Evolutionary conservation across 2,329 filamentous ascomycete species (phyloP).

Genomic region (Calonectria pauciramosa): DNA sequence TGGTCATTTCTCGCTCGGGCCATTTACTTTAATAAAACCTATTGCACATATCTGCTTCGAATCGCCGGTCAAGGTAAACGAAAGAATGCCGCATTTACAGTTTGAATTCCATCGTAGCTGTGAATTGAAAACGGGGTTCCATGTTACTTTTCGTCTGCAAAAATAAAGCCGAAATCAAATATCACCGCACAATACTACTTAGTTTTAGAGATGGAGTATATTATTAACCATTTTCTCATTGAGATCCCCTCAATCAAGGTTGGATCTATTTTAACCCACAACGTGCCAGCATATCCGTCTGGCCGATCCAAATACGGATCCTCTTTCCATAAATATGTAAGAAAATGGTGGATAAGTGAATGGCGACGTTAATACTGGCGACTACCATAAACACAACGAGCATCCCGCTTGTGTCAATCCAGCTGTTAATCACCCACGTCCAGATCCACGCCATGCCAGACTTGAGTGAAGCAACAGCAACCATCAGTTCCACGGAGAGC

Average conservation of each 20-base stretch:
- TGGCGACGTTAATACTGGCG: conserved; percentile 10
- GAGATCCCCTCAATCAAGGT: not conserved
- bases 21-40: no score
- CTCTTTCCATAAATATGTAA: conserved; percentile 13
- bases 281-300: conserved; percentile 15
- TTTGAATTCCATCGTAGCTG: no score
- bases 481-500: conserved; percentile 27
- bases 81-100: no score
- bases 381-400: conserved; percentile 23
- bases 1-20: no score
- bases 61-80: no score
- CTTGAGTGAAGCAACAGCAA: conserved; percentile 20
- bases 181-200: no score
- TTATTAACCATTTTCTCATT: not conserved
- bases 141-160: no score
- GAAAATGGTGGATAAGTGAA: conserved; percentile 7
- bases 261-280: conserved; percentile 12
- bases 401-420: conserved; percentile 14
- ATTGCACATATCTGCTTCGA: no score
- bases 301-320: conserved; percentile 18
- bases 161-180: no score
- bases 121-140: no score
- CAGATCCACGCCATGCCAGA: conserved; percentile 22
- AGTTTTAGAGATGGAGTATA: no score
- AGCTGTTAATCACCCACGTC: conserved; percentile 27